Evolutionary conservation across 116 monocot species (phyloP), one percentile per base, ranked within the genome.

Genomic region (Phalaenopsis hybrid): DNA sequence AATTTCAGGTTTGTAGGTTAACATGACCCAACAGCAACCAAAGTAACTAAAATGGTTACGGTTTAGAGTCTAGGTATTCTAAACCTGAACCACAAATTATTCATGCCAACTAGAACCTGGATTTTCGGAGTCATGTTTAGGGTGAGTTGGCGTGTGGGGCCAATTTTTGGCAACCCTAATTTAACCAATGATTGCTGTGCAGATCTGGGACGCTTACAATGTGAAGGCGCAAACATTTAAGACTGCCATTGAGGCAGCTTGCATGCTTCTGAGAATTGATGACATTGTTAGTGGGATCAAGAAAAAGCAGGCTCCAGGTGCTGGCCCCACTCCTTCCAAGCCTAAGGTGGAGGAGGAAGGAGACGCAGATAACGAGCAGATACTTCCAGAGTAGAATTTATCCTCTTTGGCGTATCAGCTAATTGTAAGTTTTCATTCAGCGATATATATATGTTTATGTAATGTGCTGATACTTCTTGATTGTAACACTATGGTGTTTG

Each of bases 281-380:
- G 94, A 96, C 74, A 91, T 96, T 25, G 96, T 96, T 41, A 96
- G 94, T 69, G 96, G 96, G 44, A 93, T 96, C 43, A 96, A 96
- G 90, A 93, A 93, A 87, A 92, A 93, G 84, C 90, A 92, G 81
- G 84, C 93, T 80, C 91, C 92, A 51, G 96, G 92, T 4, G 50
- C 92, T 31, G 87, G 88, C 0, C 81, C 88, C 15, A 79, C 86
- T 31, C 87, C 86, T 17, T 78, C 88, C 5, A 86, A 96, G 82
- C 85, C 94, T 9, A 85, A 86, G 85, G 61, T 92, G 5, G 94
- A 94, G 83, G 86, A 86, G 52, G 96, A 94, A 87, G 94, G 93
- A 6, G 96, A 96, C 78, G 96, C 89, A 25, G 96, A 94, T 78
- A 88, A 87, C 50, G 96, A 96, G 79, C 94, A 92, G 83, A 89